A percentile compares a stretch with the other conserved stretches of the same genome.
These are phyloP conservation scores for Ustulina deusta DNA, from an alignment of 2,329 filamentous ascomycete genomes.

Conservation along the genomic window DNA sequence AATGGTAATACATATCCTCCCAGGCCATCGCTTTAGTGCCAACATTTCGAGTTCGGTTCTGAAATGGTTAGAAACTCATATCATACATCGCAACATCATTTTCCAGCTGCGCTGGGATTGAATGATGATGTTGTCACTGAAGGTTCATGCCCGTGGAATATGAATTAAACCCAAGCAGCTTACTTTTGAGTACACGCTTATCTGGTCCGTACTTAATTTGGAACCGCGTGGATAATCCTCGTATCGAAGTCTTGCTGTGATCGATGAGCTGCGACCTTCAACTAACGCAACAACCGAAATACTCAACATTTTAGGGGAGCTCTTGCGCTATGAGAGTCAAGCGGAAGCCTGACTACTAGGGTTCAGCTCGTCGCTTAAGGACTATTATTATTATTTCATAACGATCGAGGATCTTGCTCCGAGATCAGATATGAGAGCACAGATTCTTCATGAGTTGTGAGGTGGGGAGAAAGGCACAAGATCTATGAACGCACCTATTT, in stretches of 20 bases:
- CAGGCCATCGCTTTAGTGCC: neutral
- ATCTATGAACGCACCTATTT: neutral
- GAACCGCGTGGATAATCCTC: neutral
- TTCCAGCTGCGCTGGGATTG: neutral
- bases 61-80: neutral
- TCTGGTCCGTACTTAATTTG: neutral
- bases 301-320: neutral
- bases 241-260: neutral
- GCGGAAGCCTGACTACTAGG: neutral
- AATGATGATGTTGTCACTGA: neutral
- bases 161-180: neutral
- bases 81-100: neutral
- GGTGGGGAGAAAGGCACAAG: neutral
- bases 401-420: neutral
- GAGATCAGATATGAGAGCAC: neutral
- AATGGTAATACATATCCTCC: neutral
- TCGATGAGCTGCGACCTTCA: neutral
- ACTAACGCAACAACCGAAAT: neutral
- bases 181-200: conserved; percentile 1
- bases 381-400: neutral
- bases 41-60: neutral
- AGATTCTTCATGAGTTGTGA: neutral
- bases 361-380: neutral
- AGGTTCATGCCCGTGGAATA: neutral
- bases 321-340: neutral